Evolutionary conservation across 352 stramenopile genomes (phyloP).

Genomic region (Aphanomyces invadans): DNA sequence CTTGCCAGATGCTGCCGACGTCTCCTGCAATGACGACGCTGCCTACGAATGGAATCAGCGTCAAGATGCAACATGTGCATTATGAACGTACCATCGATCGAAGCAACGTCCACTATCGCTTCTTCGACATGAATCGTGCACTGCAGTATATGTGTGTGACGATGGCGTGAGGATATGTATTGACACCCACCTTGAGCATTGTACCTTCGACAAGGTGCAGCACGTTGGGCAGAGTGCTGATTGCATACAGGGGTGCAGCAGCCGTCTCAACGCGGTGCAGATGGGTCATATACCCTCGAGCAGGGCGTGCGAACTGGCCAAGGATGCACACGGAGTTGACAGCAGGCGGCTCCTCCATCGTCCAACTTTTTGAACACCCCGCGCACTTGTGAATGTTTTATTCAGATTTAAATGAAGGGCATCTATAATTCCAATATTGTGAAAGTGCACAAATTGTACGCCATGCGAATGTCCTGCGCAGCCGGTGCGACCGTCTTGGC

Average conservation of each 20-base stretch:
- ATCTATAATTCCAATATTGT: neutral
- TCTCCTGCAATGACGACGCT: neutral
- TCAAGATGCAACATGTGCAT: neutral
- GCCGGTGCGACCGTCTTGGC: neutral
- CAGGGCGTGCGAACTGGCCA: neutral
- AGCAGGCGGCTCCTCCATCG: too few relatives aligned
- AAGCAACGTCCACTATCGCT: neutral
- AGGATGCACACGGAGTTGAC: neutral
- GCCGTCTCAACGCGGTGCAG: neutral
- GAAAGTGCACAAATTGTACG: neutral
- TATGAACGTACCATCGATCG: neutral
- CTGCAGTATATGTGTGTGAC: too few relatives aligned
- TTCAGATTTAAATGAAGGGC: too few relatives aligned
- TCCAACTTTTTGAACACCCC: too few relatives aligned
- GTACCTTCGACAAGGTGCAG: neutral
- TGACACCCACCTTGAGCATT: neutral
- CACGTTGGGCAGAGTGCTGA: neutral
- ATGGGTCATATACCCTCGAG: neutral
- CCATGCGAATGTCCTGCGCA: conserved; percentile 1
- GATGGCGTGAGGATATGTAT: neutral
- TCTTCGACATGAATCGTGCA: neutral
- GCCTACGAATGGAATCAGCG: neutral
- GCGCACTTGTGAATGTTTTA: too few relatives aligned
- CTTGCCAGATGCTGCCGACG: neutral
- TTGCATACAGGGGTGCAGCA: neutral